These are phyloP conservation scores for button mushroom (Agaricus bisporus) DNA, from an alignment of 768 basidiomycete genomes.

Conservation along the genomic window DNA sequence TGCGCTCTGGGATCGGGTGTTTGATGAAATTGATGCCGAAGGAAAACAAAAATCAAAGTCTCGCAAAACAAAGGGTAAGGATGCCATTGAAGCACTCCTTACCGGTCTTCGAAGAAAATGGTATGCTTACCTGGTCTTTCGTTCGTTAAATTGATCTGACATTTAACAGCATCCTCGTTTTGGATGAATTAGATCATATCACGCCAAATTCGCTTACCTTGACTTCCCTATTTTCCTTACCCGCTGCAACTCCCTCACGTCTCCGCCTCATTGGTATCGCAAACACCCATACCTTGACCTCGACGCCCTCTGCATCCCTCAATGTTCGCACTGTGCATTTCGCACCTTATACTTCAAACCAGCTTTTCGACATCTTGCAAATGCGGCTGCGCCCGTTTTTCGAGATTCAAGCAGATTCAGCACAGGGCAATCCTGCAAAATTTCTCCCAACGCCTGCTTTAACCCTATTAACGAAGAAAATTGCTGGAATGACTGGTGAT, in stretches of 20 bases:
- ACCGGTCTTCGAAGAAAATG: constrained; percentile 44
- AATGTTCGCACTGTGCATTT: constrained; percentile 70
- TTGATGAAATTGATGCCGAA: constrained; percentile 43
- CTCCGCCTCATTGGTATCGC: constrained; percentile 43
- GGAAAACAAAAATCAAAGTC: constrained; percentile 29
- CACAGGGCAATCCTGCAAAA: constrained; percentile 32
- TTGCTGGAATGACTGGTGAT: constrained; percentile 79
- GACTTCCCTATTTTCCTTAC: constrained; percentile 61
- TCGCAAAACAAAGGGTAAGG: constrained; percentile 39
- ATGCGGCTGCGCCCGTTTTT: constrained; percentile 54
- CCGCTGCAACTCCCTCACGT: constrained; percentile 41
- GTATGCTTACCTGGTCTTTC: constrained; percentile 25
- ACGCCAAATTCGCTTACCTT: constrained; percentile 54
- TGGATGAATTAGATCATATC: constrained; percentile 87
- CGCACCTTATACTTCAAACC: constrained; percentile 66
- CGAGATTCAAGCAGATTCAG: constrained; percentile 23
- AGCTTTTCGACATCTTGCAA: constrained; percentile 64
- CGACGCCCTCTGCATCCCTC: constrained; percentile 26
- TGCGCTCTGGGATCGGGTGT: constrained; percentile 63
- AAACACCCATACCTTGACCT: too few relatives aligned
- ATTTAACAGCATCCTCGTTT: constrained; percentile 56
- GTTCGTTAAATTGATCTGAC: constrained; percentile 12
- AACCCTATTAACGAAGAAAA: constrained; percentile 69
- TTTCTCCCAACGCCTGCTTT: constrained; percentile 62
- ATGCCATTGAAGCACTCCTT: constrained; percentile 41